phyloP scores from a whole-genome alignment of 75 land plant genomes.

The Picea glauca region DNA sequence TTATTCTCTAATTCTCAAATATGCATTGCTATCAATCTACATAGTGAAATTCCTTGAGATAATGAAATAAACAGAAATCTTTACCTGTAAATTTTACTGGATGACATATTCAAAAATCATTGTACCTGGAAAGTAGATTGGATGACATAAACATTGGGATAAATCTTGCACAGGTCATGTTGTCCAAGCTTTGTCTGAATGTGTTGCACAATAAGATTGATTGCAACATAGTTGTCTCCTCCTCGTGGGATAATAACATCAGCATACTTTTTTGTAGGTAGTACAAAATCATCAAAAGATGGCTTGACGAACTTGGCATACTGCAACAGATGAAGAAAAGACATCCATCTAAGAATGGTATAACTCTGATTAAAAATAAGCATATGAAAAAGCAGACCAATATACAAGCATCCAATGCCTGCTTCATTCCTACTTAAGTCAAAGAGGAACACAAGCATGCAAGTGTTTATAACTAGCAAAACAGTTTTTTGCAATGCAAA shows the following conservation, averaged over 20 bases:
- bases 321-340: conserved; percentile 31
- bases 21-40: neutral
- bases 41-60: neutral
- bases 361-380: no score
- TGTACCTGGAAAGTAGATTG: conserved; percentile 88
- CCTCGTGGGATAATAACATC: conserved; percentile 98
- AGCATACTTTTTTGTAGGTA: conserved; percentile 96
- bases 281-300: conserved; percentile 96
- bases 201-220: conserved; percentile 95
- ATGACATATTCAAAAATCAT: conserved; percentile 60
- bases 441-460: neutral
- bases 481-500: neutral
- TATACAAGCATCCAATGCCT: neutral
- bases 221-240: conserved; percentile 96
- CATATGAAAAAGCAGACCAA: no score
- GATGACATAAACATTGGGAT: conserved; percentile 77
- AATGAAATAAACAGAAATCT: neutral
- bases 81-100: neutral
- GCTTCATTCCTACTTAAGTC: neutral
- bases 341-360: no score
- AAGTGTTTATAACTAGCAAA: neutral
- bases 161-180: conserved; percentile 80
- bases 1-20: neutral
- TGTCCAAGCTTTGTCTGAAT: conserved; percentile 89
- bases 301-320: conserved; percentile 98